These are phyloP conservation scores for Malassezia cuniculi DNA, from an alignment of 1,284 basidiomycete genomes.

Conservation along the genomic window DNA sequence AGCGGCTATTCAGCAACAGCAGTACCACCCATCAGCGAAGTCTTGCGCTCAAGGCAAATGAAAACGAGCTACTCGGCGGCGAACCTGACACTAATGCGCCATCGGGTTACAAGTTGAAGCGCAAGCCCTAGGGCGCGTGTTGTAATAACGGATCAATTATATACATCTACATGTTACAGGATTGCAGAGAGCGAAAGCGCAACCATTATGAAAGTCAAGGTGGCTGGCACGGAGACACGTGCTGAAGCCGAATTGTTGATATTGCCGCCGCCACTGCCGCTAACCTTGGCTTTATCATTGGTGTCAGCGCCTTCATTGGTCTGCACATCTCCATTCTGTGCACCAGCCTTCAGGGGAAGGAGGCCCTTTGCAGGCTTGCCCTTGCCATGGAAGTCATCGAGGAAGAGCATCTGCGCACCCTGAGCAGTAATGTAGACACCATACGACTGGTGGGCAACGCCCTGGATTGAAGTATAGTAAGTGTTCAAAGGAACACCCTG, in stretches of 20 bases:
- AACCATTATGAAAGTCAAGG: too few species aligned
- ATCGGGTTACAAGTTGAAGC: conserved; percentile 12
- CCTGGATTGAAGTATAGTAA: conserved; percentile 15
- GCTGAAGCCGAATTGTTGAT: too few species aligned
- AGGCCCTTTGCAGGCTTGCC: conserved; percentile 6
- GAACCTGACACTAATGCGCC: background rate
- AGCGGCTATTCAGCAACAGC: conserved; percentile 33
- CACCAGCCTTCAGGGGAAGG: background rate
- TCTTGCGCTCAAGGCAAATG: conserved; percentile 33
- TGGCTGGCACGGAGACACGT: too few species aligned
- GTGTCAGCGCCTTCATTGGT: too few species aligned
- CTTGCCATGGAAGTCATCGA: conserved; percentile 24
- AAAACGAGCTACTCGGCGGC: conserved; percentile 8
- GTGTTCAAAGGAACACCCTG: background rate
- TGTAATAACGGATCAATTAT: too few species aligned
- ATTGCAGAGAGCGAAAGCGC: too few species aligned
- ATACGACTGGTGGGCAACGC: conserved; percentile 25
- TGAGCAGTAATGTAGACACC: conserved; percentile 25
- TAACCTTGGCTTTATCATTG: too few species aligned
- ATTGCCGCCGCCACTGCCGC: too few species aligned
- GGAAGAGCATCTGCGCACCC: conserved; percentile 25
- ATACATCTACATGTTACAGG: too few species aligned
- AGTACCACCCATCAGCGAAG: conserved; percentile 34
- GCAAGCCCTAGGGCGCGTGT: background rate
- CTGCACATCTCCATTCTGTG: too few species aligned